Evolutionary conservation across 2,329 filamentous ascomycete genomes (phyloP).

Genomic region (Zasmidium angulare): DNA sequence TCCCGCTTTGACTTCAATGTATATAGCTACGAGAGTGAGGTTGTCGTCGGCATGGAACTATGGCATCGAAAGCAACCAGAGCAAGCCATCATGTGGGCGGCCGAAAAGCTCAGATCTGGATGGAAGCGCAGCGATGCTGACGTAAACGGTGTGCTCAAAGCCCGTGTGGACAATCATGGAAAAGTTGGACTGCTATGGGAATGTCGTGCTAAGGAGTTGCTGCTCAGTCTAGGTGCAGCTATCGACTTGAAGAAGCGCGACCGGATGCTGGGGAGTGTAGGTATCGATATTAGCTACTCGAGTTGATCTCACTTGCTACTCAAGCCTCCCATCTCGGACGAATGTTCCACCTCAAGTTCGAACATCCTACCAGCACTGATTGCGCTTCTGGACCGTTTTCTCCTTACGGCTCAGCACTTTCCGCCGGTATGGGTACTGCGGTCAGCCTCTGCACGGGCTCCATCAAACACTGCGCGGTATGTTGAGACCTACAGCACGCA

Average conservation of each 20-base stretch:
- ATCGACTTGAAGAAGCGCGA: slow-evolving; percentile 76
- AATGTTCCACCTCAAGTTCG: background rate
- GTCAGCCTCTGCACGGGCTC: background rate
- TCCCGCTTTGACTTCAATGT: slow-evolving; percentile 96
- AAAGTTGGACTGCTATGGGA: slow-evolving; percentile 89
- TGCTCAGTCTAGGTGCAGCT: slow-evolving; percentile 86
- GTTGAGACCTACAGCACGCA: slow-evolving; percentile 9
- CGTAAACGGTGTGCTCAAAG: slow-evolving; percentile 84
- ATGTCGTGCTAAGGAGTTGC: slow-evolving; percentile 83
- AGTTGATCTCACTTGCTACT: slow-evolving; percentile 22
- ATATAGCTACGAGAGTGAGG: slow-evolving; percentile 95
- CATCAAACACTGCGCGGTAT: background rate
- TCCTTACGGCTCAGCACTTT: background rate
- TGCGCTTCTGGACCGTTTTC: background rate
- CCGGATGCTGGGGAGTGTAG: slow-evolving; percentile 73
- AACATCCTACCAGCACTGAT: background rate
- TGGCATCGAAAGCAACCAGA: slow-evolving; percentile 59
- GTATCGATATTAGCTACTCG: slow-evolving; percentile 79
- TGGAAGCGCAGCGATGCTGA: slow-evolving; percentile 56
- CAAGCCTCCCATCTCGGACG: background rate
- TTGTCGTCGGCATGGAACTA: slow-evolving; percentile 87
- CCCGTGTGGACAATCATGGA: slow-evolving; percentile 83
- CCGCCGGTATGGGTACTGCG: background rate
- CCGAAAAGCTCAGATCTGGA: slow-evolving; percentile 43
- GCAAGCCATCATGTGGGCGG: slow-evolving; percentile 45